Evolutionary conservation across 306 rosid genomes (phyloP), one percentile per base, ranked within the genome.

Genomic region (Senna siamea): DNA sequence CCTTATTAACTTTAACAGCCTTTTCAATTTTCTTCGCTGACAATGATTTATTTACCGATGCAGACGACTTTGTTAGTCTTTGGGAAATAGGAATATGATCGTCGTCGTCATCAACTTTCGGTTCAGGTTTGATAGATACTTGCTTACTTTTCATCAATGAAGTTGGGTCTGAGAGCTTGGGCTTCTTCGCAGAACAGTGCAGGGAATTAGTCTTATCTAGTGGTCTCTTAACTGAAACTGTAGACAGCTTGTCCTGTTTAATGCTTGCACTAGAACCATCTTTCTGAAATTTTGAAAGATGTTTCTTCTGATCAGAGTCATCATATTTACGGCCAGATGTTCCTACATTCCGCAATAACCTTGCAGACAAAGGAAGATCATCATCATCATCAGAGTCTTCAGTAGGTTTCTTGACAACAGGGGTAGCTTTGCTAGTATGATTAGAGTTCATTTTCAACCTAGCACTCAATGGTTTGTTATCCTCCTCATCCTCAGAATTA

Each of bases 381-480:
- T 76, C 75, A 58, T 82, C 85, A 17, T 75, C 82, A 15, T 84
- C 87, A 15, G 85, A 80, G 75, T 84, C 85, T 47, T 80, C 70
- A 50, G 53, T 17, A 80, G 78, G 38, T 46, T 77, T 84, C 66
- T 77, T 77, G 60, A 43, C 62, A 46, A 20, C 69, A 43, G 78
- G 72, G 22, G 46, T 51, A 0, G 17, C 64, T 77, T 77, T 80
- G 19, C 62, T 84, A 73, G 47, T 34, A n/a, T 69, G 69, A 57
- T 69, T 65, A 52, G 80, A 58, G 20, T 52, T 84, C n/a, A 40
- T 26, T 38, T 64, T 74, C 76, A 78, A 28, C 78, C 58, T 80
- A 44, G 57, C 30, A 80, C 80, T 74, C 70, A 80, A 68, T 12
- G 85, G 82, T 58, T 84, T 77, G 50, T 65, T 15, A 80, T 84